These are phyloP conservation scores for Cystobasidium slooffiae DNA, from an alignment of 1,284 basidiomycete genomes.

Conservation along the genomic window DNA sequence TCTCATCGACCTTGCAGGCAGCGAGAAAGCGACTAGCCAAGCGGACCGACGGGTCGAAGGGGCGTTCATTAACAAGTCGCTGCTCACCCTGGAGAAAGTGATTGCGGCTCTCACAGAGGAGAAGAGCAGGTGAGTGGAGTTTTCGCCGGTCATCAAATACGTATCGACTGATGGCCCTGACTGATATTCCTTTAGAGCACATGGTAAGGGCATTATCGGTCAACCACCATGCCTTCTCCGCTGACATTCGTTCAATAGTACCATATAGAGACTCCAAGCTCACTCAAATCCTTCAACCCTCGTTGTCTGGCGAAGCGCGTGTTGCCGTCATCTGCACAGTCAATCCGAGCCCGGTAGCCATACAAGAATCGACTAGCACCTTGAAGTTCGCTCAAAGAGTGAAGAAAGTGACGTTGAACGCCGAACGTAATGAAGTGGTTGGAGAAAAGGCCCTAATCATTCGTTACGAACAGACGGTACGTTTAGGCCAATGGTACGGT, in stretches of 20 bases:
- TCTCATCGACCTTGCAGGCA: constrained; percentile 94
- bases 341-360: constrained; percentile 68
- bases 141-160: neutral
- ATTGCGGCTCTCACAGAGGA: constrained; percentile 87
- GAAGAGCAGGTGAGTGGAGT: constrained; percentile 64
- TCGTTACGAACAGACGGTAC: constrained; percentile 67
- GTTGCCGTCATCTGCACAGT: constrained; percentile 96
- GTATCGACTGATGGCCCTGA: neutral
- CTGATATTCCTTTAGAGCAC: constrained; percentile 17
- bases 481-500: neutral
- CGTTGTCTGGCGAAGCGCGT: constrained; percentile 88
- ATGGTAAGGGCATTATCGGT: neutral
- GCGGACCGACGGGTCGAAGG: constrained; percentile 90
- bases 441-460: constrained; percentile 86
- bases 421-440: constrained; percentile 88
- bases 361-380: constrained; percentile 52
- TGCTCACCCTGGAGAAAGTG: constrained; percentile 85
- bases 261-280: constrained; percentile 94
- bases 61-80: constrained; percentile 88
- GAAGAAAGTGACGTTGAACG: constrained; percentile 77
- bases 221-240: neutral
- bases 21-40: constrained; percentile 91
- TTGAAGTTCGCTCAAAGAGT: constrained; percentile 77
- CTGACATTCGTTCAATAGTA: constrained; percentile 64
- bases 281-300: constrained; percentile 92